Evolutionary conservation across 495 filamentous ascomycete species (phyloP).

Genomic region (Bombardia bombarda): DNA sequence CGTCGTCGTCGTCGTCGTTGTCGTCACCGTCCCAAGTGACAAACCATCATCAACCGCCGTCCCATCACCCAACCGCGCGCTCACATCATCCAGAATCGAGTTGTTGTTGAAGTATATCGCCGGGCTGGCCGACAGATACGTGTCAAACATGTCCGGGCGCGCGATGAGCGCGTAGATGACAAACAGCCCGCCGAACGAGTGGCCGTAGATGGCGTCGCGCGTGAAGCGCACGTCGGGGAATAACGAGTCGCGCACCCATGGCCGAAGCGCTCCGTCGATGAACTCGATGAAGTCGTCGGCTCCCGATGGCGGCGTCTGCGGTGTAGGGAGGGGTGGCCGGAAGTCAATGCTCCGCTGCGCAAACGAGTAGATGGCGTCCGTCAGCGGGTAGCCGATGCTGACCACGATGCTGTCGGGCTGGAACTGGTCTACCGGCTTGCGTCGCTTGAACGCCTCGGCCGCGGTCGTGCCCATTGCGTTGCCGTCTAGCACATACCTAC

Average conservation of each 20-base stretch:
- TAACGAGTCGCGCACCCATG: slow-evolving; percentile 8
- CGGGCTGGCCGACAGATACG: slow-evolving; percentile 11
- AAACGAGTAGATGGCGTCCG: slow-evolving; percentile 11
- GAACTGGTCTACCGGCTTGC: slow-evolving; percentile 3
- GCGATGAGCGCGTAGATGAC: slow-evolving; percentile 8
- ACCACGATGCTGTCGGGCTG: slow-evolving; percentile 18
- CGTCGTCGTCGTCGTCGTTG: not conserved
- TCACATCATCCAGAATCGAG: slow-evolving; percentile 10
- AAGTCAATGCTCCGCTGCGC: slow-evolving; percentile 12
- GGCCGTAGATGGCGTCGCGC: slow-evolving; percentile 15
- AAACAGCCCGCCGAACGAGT: slow-evolving; percentile 15
- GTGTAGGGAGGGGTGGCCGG: not conserved
- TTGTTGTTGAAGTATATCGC: slow-evolving; percentile 5
- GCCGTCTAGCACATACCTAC: slow-evolving; percentile 17
- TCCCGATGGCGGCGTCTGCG: slow-evolving; percentile 1
- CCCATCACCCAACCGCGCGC: slow-evolving; percentile 4
- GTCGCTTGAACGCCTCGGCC: slow-evolving; percentile 15
- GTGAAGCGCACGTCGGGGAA: slow-evolving; percentile 13
- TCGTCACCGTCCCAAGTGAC: not conserved
- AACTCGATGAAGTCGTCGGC: slow-evolving; percentile 13
- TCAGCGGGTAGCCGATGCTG: slow-evolving; percentile 21
- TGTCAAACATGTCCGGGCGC: slow-evolving; percentile 11
- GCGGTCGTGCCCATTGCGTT: slow-evolving; percentile 19
- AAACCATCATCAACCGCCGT: not conserved
- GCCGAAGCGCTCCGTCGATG: slow-evolving; percentile 8